Percentiles rank a stretch among this genome's conserved stretches.
phyloP scores from a whole-genome alignment of 2,329 filamentous ascomycete genomes.

The Neonectria hederae region DNA sequence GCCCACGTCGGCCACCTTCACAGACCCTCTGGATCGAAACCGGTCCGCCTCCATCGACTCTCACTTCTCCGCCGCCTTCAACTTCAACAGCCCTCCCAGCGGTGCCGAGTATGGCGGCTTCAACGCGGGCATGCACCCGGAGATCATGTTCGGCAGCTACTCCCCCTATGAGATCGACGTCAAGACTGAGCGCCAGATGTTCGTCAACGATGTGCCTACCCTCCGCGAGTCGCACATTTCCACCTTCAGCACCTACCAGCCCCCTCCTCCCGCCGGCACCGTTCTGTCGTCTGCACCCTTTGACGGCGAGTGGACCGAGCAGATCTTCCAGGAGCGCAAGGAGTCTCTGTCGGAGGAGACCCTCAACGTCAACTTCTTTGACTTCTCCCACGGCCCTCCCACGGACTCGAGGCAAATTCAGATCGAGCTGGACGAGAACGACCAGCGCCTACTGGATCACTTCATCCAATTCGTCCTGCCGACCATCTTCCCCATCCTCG shows the following conservation, averaged over 20 bases:
- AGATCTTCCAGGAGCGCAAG: slow-evolving; percentile 53
- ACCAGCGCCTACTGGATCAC: slow-evolving; percentile 87
- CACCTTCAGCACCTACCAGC: slow-evolving; percentile 91
- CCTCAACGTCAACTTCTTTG: slow-evolving; percentile 82
- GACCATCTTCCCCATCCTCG: slow-evolving; percentile 90
- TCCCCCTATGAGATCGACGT: slow-evolving; percentile 93
- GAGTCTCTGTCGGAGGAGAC: slow-evolving; percentile 74
- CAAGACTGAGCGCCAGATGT: slow-evolving; percentile 94
- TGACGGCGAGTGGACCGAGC: slow-evolving; percentile 69
- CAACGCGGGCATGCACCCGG: slow-evolving; percentile 69
- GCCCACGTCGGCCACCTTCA: slow-evolving; percentile 82
- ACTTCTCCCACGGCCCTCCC: slow-evolving; percentile 76
- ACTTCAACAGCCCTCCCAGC: slow-evolving; percentile 71
- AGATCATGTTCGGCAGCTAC: slow-evolving; percentile 68
- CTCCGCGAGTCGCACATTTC: slow-evolving; percentile 87
- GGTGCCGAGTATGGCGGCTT: slow-evolving; percentile 68
- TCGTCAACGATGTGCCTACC: slow-evolving; percentile 88
- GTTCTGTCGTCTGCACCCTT: slow-evolving; percentile 70
- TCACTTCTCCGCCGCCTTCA: slow-evolving; percentile 77
- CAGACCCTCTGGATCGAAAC: slow-evolving; percentile 76
- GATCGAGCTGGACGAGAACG: slow-evolving; percentile 86
- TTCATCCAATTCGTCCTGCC: slow-evolving; percentile 90
- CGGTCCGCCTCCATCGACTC: slow-evolving; percentile 84
- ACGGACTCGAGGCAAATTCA: slow-evolving; percentile 72
- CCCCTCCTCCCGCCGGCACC: slow-evolving; percentile 76